phyloP scores from a whole-genome alignment of 1,284 basidiomycete genomes.

The Anthracocystis walkeri region DNA sequence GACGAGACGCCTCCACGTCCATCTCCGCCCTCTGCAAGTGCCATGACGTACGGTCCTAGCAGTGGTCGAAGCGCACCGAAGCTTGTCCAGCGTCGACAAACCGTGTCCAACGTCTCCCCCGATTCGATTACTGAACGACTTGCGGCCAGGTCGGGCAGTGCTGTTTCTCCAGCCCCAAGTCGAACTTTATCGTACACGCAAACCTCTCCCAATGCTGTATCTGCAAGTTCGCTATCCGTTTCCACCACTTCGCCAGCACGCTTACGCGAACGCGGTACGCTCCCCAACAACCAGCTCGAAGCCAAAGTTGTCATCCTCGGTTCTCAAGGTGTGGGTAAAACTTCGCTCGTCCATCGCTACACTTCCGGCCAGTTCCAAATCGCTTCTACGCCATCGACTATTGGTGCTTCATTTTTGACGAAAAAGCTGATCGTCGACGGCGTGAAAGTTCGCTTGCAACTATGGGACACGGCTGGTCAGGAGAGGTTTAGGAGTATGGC shows the following conservation, averaged over 20 bases:
- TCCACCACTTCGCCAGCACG: constrained; percentile 19
- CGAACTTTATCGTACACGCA: constrained; percentile 27
- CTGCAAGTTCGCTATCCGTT: constrained; percentile 13
- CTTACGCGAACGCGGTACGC: constrained; percentile 25
- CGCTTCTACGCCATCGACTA: constrained; percentile 76
- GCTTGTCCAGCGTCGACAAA: constrained; percentile 35
- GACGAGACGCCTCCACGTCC: constrained; percentile 11
- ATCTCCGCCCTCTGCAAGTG: constrained; percentile 16
- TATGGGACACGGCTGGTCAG: constrained; percentile 98
- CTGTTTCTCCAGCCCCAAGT: constrained; percentile 27
- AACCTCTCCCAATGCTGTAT: constrained; percentile 9
- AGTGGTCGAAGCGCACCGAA: constrained; percentile 33
- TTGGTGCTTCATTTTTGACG: constrained; percentile 92
- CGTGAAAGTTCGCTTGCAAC: constrained; percentile 81
- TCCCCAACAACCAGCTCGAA: constrained; percentile 74
- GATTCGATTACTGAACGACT: constrained; percentile 13
- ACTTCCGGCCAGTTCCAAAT: constrained; percentile 77
- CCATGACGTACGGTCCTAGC: constrained; percentile 35
- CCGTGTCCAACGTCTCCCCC: constrained; percentile 42
- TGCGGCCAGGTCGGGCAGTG: background rate
- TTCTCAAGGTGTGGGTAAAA: constrained; percentile 95
- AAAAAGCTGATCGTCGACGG: constrained; percentile 92
- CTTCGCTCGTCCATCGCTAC: constrained; percentile 90
- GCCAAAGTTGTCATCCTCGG: constrained; percentile 97
- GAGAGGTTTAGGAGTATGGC: constrained; percentile 93